Conservation (phyloP, 116 monocot genomes). For the Phalaenopsis hybrid region DNA sequence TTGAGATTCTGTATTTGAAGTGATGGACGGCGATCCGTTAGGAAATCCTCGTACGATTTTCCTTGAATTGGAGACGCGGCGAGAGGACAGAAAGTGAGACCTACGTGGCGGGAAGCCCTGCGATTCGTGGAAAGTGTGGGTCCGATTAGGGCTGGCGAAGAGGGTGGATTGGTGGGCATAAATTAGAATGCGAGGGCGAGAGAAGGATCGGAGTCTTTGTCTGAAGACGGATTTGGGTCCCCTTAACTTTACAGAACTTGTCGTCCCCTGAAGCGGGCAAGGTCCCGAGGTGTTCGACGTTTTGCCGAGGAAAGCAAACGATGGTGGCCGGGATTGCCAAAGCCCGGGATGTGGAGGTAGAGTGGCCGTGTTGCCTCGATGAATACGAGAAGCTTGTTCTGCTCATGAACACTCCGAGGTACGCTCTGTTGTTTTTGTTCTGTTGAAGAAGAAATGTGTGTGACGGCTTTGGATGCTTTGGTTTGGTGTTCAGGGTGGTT, state of each 20-base stretch:
- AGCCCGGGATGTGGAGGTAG: background rate
- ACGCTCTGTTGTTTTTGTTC: background rate
- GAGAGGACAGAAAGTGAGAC: background rate
- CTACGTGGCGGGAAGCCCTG: background rate
- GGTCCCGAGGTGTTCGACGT: background rate
- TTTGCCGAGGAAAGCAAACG: background rate
- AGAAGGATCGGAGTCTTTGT: background rate
- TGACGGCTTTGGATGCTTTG: background rate
- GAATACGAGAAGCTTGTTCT: conserved; percentile 52
- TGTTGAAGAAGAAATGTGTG: background rate
- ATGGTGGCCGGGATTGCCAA: conserved; percentile 1
- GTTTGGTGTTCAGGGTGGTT: conserved; percentile 16
- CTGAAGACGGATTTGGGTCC: background rate
- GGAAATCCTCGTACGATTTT: background rate
- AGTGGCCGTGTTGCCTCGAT: conserved; percentile 19
- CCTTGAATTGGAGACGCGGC: background rate
- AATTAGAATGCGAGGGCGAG: background rate
- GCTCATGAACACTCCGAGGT: conserved; percentile 46
- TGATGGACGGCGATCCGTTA: background rate
- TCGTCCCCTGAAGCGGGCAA: background rate
- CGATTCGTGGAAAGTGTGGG: background rate
- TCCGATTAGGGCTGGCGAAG: background rate
- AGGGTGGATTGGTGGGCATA: background rate
- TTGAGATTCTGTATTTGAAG: background rate
- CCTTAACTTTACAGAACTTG: too few relatives aligned